A percentile compares a stretch with the other conserved stretches of the same genome.
These are phyloP conservation scores for Melampsora abietis-canadensis DNA, from an alignment of 1,284 basidiomycete species.

Conservation along the genomic window DNA sequence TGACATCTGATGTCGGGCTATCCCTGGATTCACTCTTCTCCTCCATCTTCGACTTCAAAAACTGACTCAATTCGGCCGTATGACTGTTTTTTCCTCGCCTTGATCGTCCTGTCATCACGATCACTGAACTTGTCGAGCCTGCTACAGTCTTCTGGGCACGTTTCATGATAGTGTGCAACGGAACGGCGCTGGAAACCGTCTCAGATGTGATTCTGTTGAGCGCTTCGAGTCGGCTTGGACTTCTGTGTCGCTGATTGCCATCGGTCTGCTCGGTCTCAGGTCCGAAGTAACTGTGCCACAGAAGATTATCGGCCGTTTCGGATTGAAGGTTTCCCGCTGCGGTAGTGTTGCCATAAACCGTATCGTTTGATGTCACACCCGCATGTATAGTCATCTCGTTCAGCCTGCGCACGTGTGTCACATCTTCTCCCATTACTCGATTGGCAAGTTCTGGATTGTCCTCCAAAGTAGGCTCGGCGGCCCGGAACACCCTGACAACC, in stretches of 20 bases:
- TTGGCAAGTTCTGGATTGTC: conserved; percentile 54
- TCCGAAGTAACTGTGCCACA: conserved; percentile 5
- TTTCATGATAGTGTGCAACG: conserved; percentile 14
- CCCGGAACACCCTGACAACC: conserved; percentile 61
- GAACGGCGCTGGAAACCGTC: conserved; percentile 19
- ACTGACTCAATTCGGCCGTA: conserved; percentile 27
- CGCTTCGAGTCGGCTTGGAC: not conserved
- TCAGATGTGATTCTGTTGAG: conserved; percentile 1
- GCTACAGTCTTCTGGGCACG: not conserved
- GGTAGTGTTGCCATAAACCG: conserved; percentile 16
- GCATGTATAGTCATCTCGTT: conserved; percentile 33
- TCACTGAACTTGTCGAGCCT: not conserved
- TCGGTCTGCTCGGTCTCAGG: not conserved
- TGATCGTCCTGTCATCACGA: conserved; percentile 36
- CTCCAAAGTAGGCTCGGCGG: conserved; percentile 45
- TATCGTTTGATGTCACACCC: conserved; percentile 13
- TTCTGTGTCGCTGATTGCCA: not conserved
- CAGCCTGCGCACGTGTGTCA: conserved; percentile 14
- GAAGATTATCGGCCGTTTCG: conserved; percentile 34
- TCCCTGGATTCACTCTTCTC: conserved; percentile 6
- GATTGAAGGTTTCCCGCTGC: conserved; percentile 15
- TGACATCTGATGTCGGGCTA: not conserved
- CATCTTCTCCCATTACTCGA: conserved; percentile 52
- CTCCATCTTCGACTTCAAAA: conserved; percentile 16
- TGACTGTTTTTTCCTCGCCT: conserved; percentile 25